These are phyloP conservation scores for Lippia alba DNA, from an alignment of 305 asterid genomes.

Conservation along the genomic window DNA sequence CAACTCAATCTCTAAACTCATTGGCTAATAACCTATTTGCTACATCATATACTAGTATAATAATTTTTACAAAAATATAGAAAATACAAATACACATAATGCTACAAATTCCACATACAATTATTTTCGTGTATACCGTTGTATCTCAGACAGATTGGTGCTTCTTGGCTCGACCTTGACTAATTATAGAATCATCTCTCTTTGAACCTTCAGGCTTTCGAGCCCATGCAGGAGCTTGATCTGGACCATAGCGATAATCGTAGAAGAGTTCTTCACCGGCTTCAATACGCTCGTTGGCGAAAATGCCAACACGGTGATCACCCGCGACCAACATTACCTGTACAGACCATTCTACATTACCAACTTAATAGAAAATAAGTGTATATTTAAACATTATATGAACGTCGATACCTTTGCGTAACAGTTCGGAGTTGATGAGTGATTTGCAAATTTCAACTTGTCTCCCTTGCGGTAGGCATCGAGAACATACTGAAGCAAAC, in stretches of 20 bases:
- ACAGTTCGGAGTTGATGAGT: conserved; percentile 93
- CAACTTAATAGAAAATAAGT: conserved; percentile 13
- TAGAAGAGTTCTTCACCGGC: conserved; percentile 92
- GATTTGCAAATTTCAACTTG: conserved; percentile 96
- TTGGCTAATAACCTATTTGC: neutral
- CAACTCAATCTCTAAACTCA: neutral
- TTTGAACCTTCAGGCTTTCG: conserved; percentile 77
- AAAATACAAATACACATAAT: neutral
- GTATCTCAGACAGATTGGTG: conserved; percentile 74
- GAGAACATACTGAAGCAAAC: conserved; percentile 76
- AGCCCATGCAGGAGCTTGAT: conserved; percentile 94
- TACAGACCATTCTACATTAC: conserved; percentile 1
- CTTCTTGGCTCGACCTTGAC: conserved; percentile 88
- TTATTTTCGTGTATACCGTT: neutral
- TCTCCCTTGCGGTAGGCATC: conserved; percentile 98
- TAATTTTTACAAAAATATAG: no score
- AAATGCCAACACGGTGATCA: conserved; percentile 97
- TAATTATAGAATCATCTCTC: conserved; percentile 62
- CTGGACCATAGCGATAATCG: conserved; percentile 97
- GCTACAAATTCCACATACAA: neutral
- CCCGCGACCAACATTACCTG: conserved; percentile 96
- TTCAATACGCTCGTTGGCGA: conserved; percentile 84
- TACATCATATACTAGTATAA: neutral
- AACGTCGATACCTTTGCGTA: conserved; percentile 71
- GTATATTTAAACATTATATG: conserved; percentile 17